These are phyloP conservation scores for Rosa lucieae DNA, from an alignment of 306 rosid genomes.

Conservation along the genomic window DNA sequence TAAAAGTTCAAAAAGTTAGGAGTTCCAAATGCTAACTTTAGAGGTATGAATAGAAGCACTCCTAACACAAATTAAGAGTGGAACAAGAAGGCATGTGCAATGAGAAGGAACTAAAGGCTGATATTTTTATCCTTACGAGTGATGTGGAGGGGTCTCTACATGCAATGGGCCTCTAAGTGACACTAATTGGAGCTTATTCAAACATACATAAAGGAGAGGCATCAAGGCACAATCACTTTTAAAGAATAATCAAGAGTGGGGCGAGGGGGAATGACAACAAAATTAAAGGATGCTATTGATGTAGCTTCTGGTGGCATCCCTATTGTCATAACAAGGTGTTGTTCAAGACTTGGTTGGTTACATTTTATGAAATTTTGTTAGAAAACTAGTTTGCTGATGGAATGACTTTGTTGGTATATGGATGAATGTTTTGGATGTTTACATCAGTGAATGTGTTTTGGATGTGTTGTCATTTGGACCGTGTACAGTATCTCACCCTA, in stretches of 20 bases:
- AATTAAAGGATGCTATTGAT: constrained; percentile 84
- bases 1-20: no score
- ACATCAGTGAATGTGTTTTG: no score
- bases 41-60: no score
- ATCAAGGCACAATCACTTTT: constrained; percentile 85
- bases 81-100: no score
- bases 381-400: no score
- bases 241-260: constrained; percentile 98
- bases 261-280: constrained; percentile 97
- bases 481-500: no score
- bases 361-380: constrained; percentile 21
- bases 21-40: no score
- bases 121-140: constrained; percentile 86
- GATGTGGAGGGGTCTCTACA: constrained; percentile 86
- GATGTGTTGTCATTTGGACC: no score
- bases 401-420: no score
- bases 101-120: constrained; percentile 68
- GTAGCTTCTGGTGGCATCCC: constrained; percentile 92
- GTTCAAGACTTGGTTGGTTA: neutral
- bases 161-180: constrained; percentile 92
- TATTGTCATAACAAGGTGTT: constrained; percentile 85
- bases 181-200: constrained; percentile 74
- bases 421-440: no score
- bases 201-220: constrained; percentile 26
- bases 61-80: neutral